Conservation (phyloP, 768 basidiomycete genomes). For the Agaricus sinodeliciosus region DNA sequence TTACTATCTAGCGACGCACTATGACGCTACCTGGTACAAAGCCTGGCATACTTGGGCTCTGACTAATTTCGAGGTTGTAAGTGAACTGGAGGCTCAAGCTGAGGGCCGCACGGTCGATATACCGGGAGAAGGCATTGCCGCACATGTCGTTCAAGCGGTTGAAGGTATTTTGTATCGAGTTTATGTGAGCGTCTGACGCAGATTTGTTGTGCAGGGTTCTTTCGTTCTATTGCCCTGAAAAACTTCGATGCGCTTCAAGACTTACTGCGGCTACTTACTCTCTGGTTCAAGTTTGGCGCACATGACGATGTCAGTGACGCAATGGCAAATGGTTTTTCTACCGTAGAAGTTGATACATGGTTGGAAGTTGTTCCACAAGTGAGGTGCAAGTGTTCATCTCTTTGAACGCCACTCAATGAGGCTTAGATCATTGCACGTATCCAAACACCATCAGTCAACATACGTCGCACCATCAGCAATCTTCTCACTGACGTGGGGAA, state of each 20-base stretch:
- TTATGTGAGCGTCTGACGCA: conserved; percentile 2
- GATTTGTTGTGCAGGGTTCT: conserved; percentile 58
- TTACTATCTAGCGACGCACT: conserved; percentile 83
- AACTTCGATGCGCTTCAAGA: conserved; percentile 93
- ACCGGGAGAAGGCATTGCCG: conserved; percentile 57
- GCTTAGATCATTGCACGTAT: conserved; percentile 93
- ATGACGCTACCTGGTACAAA: conserved; percentile 96
- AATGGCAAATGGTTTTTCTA: conserved; percentile 80
- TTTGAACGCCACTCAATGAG: background rate
- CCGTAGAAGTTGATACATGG: conserved; percentile 96
- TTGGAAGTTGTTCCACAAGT: conserved; percentile 98
- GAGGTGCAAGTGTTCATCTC: conserved; percentile 26
- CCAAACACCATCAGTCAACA: conserved; percentile 85
- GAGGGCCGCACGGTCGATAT: conserved; percentile 51
- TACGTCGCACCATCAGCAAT: conserved; percentile 83
- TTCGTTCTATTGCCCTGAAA: conserved; percentile 87
- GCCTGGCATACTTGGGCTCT: conserved; percentile 99
- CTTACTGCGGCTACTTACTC: conserved; percentile 82
- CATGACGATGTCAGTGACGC: conserved; percentile 86
- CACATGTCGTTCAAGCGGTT: conserved; percentile 90
- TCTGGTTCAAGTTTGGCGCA: conserved; percentile 98
- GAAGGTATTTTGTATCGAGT: conserved; percentile 40
- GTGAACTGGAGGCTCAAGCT: conserved; percentile 64
- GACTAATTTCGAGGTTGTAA: conserved; percentile 91
- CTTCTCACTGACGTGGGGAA: conserved; percentile 90